phyloP scores from a whole-genome alignment of 495 filamentous ascomycete species.

The Aspergillus bertholletiae region DNA sequence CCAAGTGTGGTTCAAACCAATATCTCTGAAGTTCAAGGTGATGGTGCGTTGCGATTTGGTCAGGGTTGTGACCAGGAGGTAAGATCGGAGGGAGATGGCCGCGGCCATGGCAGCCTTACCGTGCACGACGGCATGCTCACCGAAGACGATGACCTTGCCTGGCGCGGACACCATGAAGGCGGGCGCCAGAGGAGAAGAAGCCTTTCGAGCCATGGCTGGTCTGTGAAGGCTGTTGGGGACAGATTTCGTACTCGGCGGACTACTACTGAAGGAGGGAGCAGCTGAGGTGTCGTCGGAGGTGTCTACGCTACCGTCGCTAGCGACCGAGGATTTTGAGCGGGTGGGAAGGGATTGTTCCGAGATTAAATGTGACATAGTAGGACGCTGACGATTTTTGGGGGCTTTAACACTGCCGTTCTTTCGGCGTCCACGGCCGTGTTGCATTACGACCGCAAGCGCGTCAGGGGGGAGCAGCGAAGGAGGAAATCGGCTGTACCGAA shows the following conservation, averaged over 20 bases:
- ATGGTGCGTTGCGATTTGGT: constrained; percentile 83
- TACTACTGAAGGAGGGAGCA: constrained; percentile 17
- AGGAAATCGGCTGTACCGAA: too few relatives aligned
- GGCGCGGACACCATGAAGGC: constrained; percentile 97
- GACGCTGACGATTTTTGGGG: constrained; percentile 9
- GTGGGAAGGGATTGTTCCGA: constrained; percentile 14
- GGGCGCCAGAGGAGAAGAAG: constrained; percentile 61
- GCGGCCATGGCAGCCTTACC: constrained; percentile 96
- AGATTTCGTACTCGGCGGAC: constrained; percentile 20
- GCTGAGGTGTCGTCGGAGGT: constrained; percentile 15
- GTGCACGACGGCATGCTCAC: constrained; percentile 94
- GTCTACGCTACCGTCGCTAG: constrained; percentile 19
- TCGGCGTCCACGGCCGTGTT: constrained; percentile 16
- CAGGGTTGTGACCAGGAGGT: constrained; percentile 87
- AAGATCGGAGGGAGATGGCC: constrained; percentile 89
- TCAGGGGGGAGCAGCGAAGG: neutral
- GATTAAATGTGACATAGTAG: constrained; percentile 24
- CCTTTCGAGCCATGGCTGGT: constrained; percentile 35
- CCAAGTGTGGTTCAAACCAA: constrained; percentile 84
- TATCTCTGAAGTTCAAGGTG: constrained; percentile 82
- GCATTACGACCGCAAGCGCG: constrained; percentile 11
- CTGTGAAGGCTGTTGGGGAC: constrained; percentile 15
- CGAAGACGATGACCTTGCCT: constrained; percentile 95
- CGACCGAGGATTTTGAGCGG: constrained; percentile 11
- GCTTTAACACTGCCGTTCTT: constrained; percentile 20